Evolutionary conservation across 495 filamentous ascomycete genomes (phyloP), one percentile per base, ranked within the genome.

Genomic region (Amniculicola lignicola): DNA sequence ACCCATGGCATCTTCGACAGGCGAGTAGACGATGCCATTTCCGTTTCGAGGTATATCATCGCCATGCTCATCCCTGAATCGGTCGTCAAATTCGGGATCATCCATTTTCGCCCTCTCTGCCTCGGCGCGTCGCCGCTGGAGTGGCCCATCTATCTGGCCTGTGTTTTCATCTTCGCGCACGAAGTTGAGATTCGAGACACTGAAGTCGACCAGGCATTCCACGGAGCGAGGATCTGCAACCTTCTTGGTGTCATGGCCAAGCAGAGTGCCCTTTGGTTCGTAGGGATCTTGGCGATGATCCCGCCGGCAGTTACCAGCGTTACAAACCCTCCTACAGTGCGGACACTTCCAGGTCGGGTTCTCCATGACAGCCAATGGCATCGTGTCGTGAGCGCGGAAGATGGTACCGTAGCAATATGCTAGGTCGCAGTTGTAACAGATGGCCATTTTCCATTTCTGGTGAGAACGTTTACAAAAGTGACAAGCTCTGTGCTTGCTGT

Each of bases 191-290:
- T 97, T 97, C 14, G 90, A 89, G 21, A 84, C 75, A 11, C 83
- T 79, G 70, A 95, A 93, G 61, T 95, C 87, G 9, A 96, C 88
- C 12, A 96, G 74, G 33, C 82, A 82, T 65, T 97, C 90, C 11
- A 92, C 81, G 66, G 90, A 95, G 40, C 93, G 82, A 41, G 84
- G 84, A 68, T 98, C 93, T 14, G 91, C 90, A 25, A 96, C 81
- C 29, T 85, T 86, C 38, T 79, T 84, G 1, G 93, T 97, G 50
- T 96, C 90, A 65, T 94, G 88, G 0, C 92, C 93, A 11, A 96
- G 80, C 2, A 91, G 73, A 1, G 88, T 94, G 50, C 82, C 86
- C 59, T 83, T 88, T 0, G 92, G 93, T 59, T 88, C 78, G 59
- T 92, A 93, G 0, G 91, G 90, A 35, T 69, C 74, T 68, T 80